Percentiles rank a stretch among this genome's conserved stretches.
Conservation (phyloP, 805 yeast genomes). For the Ogataea glucozyma region DNA sequence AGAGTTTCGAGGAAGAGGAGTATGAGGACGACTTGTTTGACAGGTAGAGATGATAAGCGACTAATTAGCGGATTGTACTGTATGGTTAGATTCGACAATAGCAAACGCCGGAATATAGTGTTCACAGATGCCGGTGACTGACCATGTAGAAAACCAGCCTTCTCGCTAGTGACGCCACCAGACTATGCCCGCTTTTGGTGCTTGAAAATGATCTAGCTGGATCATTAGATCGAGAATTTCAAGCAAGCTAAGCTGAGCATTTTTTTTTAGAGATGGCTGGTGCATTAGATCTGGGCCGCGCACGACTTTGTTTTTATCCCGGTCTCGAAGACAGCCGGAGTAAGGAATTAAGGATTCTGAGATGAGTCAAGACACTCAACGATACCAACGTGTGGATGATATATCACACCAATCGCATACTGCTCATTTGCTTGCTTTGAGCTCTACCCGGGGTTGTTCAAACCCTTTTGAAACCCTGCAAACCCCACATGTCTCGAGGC, state of each 20-base stretch:
- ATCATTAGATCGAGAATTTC: too few species aligned
- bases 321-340: background rate
- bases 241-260: background rate
- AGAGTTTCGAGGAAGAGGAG: constrained; percentile 57
- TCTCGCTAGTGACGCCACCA: too few species aligned
- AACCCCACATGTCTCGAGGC: constrained; percentile 6
- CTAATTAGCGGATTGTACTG: too few species aligned
- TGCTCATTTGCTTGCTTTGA: background rate
- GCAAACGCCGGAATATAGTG: background rate
- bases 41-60: constrained; percentile 11
- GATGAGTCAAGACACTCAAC: background rate
- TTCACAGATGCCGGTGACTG: too few species aligned
- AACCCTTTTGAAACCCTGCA: background rate
- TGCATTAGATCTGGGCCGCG: constrained; percentile 3
- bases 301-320: background rate
- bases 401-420: too few species aligned
- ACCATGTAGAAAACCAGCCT: background rate
- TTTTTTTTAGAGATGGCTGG: constrained; percentile 6
- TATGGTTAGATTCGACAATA: too few species aligned
- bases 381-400: background rate
- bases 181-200: too few species aligned
- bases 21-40: constrained; percentile 42
- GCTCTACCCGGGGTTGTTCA: background rate
- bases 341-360: background rate
- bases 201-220: constrained; percentile 1